Evolutionary conservation across 768 basidiomycete species (phyloP), one percentile per base, ranked within the genome.

Genomic region (Austroboletus festivus): DNA sequence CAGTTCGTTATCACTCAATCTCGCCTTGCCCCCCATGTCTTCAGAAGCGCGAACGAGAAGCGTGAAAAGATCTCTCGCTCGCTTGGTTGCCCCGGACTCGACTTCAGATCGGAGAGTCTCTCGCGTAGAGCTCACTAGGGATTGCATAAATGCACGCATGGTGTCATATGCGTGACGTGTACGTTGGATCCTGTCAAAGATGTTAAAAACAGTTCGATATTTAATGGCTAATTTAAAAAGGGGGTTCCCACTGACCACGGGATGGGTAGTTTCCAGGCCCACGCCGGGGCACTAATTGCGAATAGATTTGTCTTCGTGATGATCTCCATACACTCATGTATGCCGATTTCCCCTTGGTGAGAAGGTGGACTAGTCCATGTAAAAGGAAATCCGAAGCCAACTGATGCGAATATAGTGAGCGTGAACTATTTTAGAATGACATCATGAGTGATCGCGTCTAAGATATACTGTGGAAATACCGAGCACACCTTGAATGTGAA

Each of bases 211-310:
- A 5, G 28, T 28, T 28, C 12, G 28, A 28, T 5, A 9, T 13
- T n/a, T 26, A 16, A 19, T 28, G 4, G 28, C 11, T 7, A 13
- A 13, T 26, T 5, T 18, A 19, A 38, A 38, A 22, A 21, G 28
- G 3, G 11, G 21, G 6, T 15, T 4, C 16, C 22, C 15, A 42
- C 47, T 42, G 38, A 58, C 59, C 53, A 52, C 34, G 44, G 28
- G 23, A 65, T 30, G 5, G 63, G 61, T 12, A 64, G 22, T 18
- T 51, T 59, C 60, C 60, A 65, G 18, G 35, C 57, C 54, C 54
- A 65, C 20, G 40, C 23, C 21, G 61, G 54, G 19, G 54, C 63
- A 33, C 28, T 5, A 11, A 54, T 45, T 3, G 60, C 60, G 22
- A 62, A 62, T 7, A n/a, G 1, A 12, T 39, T 52, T 0, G 43